phyloP scores from a whole-genome alignment of 257 asterid genomes.

The Anisodus tanguticus region DNA sequence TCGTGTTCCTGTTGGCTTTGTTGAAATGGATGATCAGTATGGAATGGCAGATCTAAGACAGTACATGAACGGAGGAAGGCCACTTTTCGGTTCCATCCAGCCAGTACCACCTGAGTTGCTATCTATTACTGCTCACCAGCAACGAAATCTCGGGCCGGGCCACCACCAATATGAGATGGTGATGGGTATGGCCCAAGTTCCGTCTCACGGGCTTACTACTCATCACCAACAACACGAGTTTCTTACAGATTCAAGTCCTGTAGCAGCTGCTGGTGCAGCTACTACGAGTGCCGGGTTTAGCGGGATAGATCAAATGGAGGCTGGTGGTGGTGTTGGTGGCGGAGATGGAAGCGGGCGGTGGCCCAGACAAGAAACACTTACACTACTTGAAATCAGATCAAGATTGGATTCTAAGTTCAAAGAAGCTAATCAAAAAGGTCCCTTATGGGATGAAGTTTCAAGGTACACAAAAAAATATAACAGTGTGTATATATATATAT shows the following conservation, averaged over 20 bases:
- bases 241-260: conserved; percentile 53
- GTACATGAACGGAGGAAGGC: conserved; percentile 56
- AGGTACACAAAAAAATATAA: conserved; percentile 48
- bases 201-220: neutral
- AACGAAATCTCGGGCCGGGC: conserved; percentile 39
- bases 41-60: conserved; percentile 80
- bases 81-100: conserved; percentile 54
- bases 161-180: conserved; percentile 65
- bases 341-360: conserved; percentile 79
- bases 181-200: conserved; percentile 27
- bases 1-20: neutral
- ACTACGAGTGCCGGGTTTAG: conserved; percentile 37
- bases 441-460: conserved; percentile 97
- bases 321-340: conserved; percentile 47
- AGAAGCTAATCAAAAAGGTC: conserved; percentile 97
- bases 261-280: neutral
- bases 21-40: conserved; percentile 75
- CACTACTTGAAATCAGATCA: conserved; percentile 97
- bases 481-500: neutral
- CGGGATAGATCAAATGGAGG: conserved; percentile 51
- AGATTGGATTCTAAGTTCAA: conserved; percentile 87
- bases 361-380: conserved; percentile 99
- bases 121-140: conserved; percentile 12
- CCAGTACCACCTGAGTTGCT: conserved; percentile 51
- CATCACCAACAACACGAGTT: conserved; percentile 45